Base-by-base conservation (phyloP, 208 protist species). In the Trypanosoma vivax region DNA sequence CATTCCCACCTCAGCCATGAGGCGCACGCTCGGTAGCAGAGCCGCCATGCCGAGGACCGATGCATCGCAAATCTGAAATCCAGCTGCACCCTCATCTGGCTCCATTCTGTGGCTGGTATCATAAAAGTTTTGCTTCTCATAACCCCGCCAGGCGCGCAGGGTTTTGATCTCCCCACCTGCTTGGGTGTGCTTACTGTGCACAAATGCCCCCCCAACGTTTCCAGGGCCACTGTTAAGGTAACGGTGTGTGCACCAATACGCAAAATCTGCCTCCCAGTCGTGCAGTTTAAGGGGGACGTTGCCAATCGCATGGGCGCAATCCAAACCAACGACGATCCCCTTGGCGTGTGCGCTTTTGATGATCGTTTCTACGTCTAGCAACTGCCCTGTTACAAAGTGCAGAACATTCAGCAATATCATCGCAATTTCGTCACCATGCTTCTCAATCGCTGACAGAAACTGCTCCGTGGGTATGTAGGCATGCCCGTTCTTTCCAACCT, bases 241-340 rank as follows among this genome's bases (percentile, higher is more conserved):
- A 54, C 95, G 96, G 81, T 96, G 97, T n/a, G 83, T 88, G 68
- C 92, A 97, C 93, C 93, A 98, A 66, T 69, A 90, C 4, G 91
- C 96, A 75, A 97, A 98, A 67, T 98, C 96, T 6, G 97, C 90
- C 34, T 88, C 71, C 96, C 96, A 98, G 45, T 97, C 94, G 54
- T 98, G 93, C 24, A 98, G 76, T 46, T 79, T 41, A 27, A 98
- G 76, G 27, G 73, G 73, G 18, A 97, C 83, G 65, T 97, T 97
- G 48, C 94, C 95, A 3, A 81, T 92, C n/a, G 95, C 96, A 59
- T 98, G 91, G 13, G 95, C 83, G 31, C 96, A 86, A 74, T 98
- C 95, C 46, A 91, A 82, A 24, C 96, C 96, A 21, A 97, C 89
- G 29, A 92, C 7, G 37, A 84, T 83, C 48, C 74, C 79, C 29